Base-by-base conservation (phyloP, 1,139 yeast species). In the Pichia sp. region DNA sequence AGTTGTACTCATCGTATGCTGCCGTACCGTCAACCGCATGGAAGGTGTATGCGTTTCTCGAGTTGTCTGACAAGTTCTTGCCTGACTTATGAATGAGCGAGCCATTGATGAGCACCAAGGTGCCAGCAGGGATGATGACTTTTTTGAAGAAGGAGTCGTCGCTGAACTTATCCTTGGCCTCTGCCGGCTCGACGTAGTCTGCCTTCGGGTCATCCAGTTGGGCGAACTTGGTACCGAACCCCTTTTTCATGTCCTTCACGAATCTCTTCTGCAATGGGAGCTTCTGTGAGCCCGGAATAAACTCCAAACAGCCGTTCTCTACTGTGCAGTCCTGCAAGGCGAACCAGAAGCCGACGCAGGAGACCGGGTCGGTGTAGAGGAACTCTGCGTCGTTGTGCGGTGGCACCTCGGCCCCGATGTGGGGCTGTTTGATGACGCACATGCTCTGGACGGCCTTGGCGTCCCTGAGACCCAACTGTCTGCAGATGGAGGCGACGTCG, bases 271-370 rank as follows among this genome's bases (percentile, higher is more conserved):
- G 73, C 5, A 87, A 75, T 0, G 84, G 83, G 42, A 75, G 73
- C 64, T 78, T 79, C 65, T 87, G 95, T 2, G 90, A 79, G 0
- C 93, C 93, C 0, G 95, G 92, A n/a, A 80, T 75, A 64, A 78
- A 86, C 57, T 83, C 79, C 34, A 87, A 72, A 58, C 95, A 87
- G 0, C 95, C 95, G 66, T 87, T 87, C 6, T 71, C 73, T 6
- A 67, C 60, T 1, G 85, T 83, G 65, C 95, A 87, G 63, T 86
- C 88, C 62, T 87, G 91, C 60, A 87, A 71, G 0, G 95, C 93
- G 64, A 83, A 82, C 95, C 95, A 87, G 66, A 85, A 87, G 4
- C 95, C 95, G 46, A 87, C 68, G 0, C 93, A 91, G 2, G 83
- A 72, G 54, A 79, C 83, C 0, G 95, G 95, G 33, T 81, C 74